Evolutionary conservation across 805 yeast species (phyloP).

Genomic region (Kodamaea kaohsiungensis): DNA sequence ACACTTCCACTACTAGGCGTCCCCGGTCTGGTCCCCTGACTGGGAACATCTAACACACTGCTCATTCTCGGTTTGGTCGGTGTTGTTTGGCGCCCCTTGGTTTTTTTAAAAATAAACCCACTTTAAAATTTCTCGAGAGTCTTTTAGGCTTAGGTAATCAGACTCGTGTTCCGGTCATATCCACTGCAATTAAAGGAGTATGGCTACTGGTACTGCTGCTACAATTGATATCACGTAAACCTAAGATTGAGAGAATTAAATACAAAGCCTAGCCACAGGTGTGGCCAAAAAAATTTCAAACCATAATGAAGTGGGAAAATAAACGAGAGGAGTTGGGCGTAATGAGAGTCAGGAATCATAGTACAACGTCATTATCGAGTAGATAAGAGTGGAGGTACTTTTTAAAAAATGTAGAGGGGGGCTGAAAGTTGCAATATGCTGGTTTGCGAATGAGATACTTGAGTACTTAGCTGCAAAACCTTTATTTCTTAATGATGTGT

Average conservation of each 20-base stretch:
- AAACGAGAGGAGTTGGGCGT: neutral
- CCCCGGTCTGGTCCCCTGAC: constrained; percentile 10
- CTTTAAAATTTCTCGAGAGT: neutral
- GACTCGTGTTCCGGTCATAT: neutral
- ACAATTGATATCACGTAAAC: constrained; percentile 6
- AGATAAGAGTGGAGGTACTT: neutral
- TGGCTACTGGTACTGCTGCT: neutral
- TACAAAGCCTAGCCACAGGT: constrained; percentile 5
- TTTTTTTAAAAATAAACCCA: neutral
- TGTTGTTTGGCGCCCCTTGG: constrained; percentile 5
- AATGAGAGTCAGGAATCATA: too few species aligned
- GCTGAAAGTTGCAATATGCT: too few species aligned
- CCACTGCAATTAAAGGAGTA: too few species aligned
- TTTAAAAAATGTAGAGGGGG: too few species aligned
- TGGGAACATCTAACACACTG: neutral
- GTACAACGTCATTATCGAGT: neutral
- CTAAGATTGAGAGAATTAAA: constrained; percentile 4
- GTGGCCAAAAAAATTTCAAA: neutral
- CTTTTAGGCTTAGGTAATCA: neutral
- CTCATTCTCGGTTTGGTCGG: constrained; percentile 4
- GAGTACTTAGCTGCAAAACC: too few species aligned
- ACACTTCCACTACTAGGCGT: constrained; percentile 11
- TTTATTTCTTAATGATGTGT: neutral
- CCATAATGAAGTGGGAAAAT: neutral
- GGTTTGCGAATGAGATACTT: too few species aligned